These are phyloP conservation scores for Eimeria falciformis DNA, from an alignment of 169 alveolate species.

Conservation along the genomic window DNA sequence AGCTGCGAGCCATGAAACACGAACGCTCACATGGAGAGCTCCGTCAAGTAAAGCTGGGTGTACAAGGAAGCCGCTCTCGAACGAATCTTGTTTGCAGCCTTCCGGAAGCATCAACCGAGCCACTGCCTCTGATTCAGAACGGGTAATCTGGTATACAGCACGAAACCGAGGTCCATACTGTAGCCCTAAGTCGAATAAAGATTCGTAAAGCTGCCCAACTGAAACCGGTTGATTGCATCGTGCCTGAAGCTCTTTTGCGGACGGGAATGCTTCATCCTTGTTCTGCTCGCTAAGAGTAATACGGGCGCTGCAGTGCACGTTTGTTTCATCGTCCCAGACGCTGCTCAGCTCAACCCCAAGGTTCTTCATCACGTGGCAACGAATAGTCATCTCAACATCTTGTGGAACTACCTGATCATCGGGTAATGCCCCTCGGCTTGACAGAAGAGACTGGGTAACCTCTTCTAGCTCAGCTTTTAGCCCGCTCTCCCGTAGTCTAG, in stretches of 20 bases:
- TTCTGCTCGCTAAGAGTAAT: constrained; percentile 68
- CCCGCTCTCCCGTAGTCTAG: constrained; percentile 24
- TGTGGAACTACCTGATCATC: constrained; percentile 68
- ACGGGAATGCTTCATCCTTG: constrained; percentile 37
- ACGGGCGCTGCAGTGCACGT: constrained; percentile 77
- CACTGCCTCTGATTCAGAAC: constrained; percentile 76
- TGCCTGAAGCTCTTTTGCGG: constrained; percentile 43
- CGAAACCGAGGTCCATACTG: constrained; percentile 84
- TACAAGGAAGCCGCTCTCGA: constrained; percentile 83
- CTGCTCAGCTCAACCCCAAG: constrained; percentile 74
- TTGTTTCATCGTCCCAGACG: constrained; percentile 78
- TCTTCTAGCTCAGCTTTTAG: constrained; percentile 58
- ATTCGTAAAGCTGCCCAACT: constrained; percentile 78
- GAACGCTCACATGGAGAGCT: constrained; percentile 81
- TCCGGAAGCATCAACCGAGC: constrained; percentile 80
- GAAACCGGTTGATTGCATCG: constrained; percentile 75
- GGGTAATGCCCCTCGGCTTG: constrained; percentile 53
- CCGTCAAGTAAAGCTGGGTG: constrained; percentile 88
- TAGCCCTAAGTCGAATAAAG: constrained; percentile 81
- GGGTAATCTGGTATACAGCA: constrained; percentile 78
- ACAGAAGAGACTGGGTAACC: constrained; percentile 61
- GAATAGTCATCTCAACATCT: constrained; percentile 68
- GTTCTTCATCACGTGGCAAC: constrained; percentile 72
- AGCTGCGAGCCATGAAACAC: not conserved
- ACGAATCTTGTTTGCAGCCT: constrained; percentile 78